Evolutionary conservation across 148 eudicot species (phyloP).

Genomic region (Rhododendron mucronatum): DNA sequence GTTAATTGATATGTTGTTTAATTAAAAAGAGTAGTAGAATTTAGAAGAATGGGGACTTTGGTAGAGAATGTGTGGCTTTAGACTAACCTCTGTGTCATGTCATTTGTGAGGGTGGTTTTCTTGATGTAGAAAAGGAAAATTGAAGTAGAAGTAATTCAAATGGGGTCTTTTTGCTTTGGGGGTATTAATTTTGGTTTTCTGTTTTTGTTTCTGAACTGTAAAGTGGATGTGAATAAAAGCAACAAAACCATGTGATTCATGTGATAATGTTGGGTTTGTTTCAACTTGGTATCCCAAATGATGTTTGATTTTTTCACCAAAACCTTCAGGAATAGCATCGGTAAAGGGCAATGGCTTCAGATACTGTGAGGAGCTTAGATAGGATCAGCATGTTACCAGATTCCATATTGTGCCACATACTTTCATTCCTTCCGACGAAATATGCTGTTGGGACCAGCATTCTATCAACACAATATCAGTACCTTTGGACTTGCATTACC

Average conservation of each 20-base stretch:
- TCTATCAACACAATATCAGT: too few relatives aligned
- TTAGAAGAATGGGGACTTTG: not conserved
- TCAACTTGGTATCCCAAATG: not conserved
- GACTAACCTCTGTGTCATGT: too few relatives aligned
- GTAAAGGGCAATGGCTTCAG: not conserved
- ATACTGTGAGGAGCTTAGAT: not conserved
- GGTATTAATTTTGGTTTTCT: not conserved
- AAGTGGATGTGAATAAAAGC: not conserved
- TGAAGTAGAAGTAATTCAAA: not conserved
- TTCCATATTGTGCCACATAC: too few relatives aligned
- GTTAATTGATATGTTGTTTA: not conserved
- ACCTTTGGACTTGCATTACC: constrained; percentile 8
- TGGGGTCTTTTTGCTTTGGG: not conserved
- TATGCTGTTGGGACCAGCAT: too few relatives aligned
- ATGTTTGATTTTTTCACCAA: too few relatives aligned
- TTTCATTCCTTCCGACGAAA: too few relatives aligned
- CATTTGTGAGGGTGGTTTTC: not conserved
- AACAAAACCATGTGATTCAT: not conserved
- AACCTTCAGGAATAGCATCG: not conserved
- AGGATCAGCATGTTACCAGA: too few relatives aligned
- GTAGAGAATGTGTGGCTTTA: too few relatives aligned
- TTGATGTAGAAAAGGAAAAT: not conserved
- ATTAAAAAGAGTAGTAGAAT: not conserved
- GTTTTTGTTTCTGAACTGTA: not conserved
- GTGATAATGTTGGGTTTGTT: not conserved